Base-by-base conservation (phyloP, 75 land plant species). In the Pinus tabuliformis region DNA sequence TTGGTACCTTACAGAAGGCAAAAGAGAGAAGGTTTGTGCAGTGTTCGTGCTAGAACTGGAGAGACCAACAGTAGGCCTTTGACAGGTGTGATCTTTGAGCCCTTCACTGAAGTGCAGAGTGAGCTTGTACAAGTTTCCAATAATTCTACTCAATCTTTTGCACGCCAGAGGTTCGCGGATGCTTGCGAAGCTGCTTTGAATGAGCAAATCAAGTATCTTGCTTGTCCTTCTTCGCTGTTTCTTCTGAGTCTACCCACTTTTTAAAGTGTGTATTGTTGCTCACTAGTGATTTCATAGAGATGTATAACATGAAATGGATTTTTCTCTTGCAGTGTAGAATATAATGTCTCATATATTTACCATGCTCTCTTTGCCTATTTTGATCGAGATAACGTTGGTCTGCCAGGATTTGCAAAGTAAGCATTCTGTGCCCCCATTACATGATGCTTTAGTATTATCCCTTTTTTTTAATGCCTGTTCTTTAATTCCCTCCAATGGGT, bases 331-430 rank as follows among this genome's bases (percentile, higher is more conserved):
- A 95, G 98, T 81, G 94, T 95, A 73, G 98, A 95, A 70, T 95
- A 95, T 86, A 95, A 91, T 75, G 91, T 89, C 15, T 95, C 98
- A 2, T 95, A 95, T 64, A 86, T 88, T 61, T 95, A 93, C 62
- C 97, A 95, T 70, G 86, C 98, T 39, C 78, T 95, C 88, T 95
- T 70, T 75, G 90, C 96, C 61, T 95, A 93, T 81, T 95, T 95
- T 59, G 98, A 95, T 58, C 75, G 98, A 21, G 97, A 93, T 77
- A 93, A 95, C 54, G 97, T 95, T 61, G 96, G 83, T 0, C 92
- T 95, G 20, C 92, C 86, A 71, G 96, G 96, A 21, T 78, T 95
- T 26, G 98, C 96, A 28, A 93, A 87, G 98, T 95, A 86, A 84
- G 83, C 5, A 42, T 39, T 45, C 11, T 49, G 52, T 49, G 52